Conservation (phyloP, 768 basidiomycete species). For the Suillus lakei region DNA sequence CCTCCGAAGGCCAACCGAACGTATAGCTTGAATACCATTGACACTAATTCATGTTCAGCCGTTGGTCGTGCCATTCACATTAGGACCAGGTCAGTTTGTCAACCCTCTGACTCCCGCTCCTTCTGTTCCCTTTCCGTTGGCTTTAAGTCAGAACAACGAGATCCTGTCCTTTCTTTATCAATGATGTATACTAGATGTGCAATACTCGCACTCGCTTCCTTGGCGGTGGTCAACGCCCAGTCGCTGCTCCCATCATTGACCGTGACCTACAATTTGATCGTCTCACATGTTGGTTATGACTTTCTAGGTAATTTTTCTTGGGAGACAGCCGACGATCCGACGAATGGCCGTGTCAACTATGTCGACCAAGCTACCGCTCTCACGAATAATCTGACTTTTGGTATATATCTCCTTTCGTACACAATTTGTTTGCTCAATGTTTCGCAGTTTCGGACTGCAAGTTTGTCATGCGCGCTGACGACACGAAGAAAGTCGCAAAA, state of each 20-base stretch:
- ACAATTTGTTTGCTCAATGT: not conserved
- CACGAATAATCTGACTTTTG: slow-evolving; percentile 49
- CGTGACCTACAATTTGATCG: slow-evolving; percentile 3
- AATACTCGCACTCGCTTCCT: not conserved
- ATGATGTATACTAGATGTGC: not conserved
- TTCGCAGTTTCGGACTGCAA: slow-evolving; percentile 22
- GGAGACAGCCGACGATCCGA: slow-evolving; percentile 61
- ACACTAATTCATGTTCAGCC: not conserved
- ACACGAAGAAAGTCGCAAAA: slow-evolving; percentile 38
- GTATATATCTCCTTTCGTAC: slow-evolving; percentile 31
- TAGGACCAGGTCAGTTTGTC: not conserved
- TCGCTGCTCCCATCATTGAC: slow-evolving; percentile 1
- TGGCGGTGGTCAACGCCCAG: slow-evolving; percentile 6
- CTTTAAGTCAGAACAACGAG: not conserved
- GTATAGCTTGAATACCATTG: not conserved
- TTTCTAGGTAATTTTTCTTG: slow-evolving; percentile 56
- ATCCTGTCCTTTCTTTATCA: slow-evolving; percentile 4
- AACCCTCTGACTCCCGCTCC: not conserved
- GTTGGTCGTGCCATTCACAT: not conserved
- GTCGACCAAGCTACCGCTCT: slow-evolving; percentile 49
- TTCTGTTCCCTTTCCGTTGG: not conserved
- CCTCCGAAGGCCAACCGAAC: not conserved
- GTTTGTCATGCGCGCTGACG: slow-evolving; percentile 65
- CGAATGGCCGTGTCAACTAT: slow-evolving; percentile 68
- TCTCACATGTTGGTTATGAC: slow-evolving; percentile 35